Base-by-base conservation (phyloP, 2,329 filamentous ascomycete genomes). In the Westerdykella aurantiaca region DNA sequence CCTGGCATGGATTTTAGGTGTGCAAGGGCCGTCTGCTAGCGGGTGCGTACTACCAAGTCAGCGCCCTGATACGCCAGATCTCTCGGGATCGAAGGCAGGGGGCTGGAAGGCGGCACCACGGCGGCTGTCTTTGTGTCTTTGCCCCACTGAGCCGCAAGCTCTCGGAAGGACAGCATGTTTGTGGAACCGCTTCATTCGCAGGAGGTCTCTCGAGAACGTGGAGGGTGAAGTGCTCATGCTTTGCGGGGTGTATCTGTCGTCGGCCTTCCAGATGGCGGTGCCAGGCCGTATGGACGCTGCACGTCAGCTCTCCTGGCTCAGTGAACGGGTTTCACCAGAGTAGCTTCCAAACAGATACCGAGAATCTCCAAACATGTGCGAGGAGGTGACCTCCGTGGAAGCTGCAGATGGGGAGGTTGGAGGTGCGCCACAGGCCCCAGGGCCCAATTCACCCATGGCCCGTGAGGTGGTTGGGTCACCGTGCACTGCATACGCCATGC, bases 131-230 rank as follows among this genome's bases (percentile, higher is more conserved):
- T 46, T 38, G 40, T 43, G 44, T 39, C 42, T 41, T 38, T 29
- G 22, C 33, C 31, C 42, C 31, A 40, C 48, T 55, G 60, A 66
- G 58, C 61, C 61, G 61, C 60, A 63, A 56, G 42, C 47, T 43
- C 48, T 51, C 52, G 50, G 52, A 45, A 39, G 49, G 5, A 16
- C 17, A 14, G 21, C 12, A 38, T 40, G 46, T 10, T 56, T 51
- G 60, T 60, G 58, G 53, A 58, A 50, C 57, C 52, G 46, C 55
- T 59, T 53, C 33, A 63, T 64, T 60, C 52, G 63, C 48, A 49
- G 53, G 44, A 37, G 31, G 14, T 31, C 38, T 18, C 46, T 45
- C 47, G 41, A 35, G 34, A 14, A 33, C 48, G 18, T 21, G 3
- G 18, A 55, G 54, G 56, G 51, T 43, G 6, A 21, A 23, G 34